Base-by-base conservation (phyloP, 345 rosid genomes). In the Melaleuca alternifolia region DNA sequence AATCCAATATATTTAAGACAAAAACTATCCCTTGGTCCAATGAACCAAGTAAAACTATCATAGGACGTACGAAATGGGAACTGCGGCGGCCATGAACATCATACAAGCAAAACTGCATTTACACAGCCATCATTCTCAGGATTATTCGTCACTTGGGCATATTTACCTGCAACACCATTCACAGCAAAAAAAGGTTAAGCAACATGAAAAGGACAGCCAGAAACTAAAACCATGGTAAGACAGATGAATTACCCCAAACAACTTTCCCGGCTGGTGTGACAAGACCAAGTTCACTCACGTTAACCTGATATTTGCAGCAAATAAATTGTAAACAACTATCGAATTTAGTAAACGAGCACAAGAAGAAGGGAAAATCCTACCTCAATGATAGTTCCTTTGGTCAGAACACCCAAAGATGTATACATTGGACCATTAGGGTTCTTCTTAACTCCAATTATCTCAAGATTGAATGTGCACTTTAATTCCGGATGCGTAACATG, bases 391-490 rank as follows among this genome's bases (percentile, higher is more conserved):
- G 97, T 97, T 88, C 98, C 99, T 87, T 92, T 96, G 48, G 99
- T 97, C 87, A 97, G 90, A 86, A 97, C 99, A 88, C 99, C 99
- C 24, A 97, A 96, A 81, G 99, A 95, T 8, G 99, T 95, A 89
- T 96, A 97, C 95, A 96, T 97, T 26, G 98, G 94, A 52, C 99
- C 99, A 82, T 96, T 96, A 15, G 99, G 99, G 86, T 97, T 97
- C 88, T 97, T 97, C 95, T 97, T 96, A 37, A 96, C 91, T 48
- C 97, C 99, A 24, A 97, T 96, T 86, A 97, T 95, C 85, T 95
- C 98, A 5, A 97, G 98, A 90, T 95, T 92, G 94, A 96, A 95
- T 15, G 99, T 95, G 87, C 98, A 96, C 83, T 94, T 97, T 1
- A 97, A 95, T 82, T 97, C 99, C 82, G 99, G 99, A 65, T 97